These are phyloP conservation scores for Xylariaceae sp. DNA, from an alignment of 2,329 filamentous ascomycete genomes.

Conservation along the genomic window DNA sequence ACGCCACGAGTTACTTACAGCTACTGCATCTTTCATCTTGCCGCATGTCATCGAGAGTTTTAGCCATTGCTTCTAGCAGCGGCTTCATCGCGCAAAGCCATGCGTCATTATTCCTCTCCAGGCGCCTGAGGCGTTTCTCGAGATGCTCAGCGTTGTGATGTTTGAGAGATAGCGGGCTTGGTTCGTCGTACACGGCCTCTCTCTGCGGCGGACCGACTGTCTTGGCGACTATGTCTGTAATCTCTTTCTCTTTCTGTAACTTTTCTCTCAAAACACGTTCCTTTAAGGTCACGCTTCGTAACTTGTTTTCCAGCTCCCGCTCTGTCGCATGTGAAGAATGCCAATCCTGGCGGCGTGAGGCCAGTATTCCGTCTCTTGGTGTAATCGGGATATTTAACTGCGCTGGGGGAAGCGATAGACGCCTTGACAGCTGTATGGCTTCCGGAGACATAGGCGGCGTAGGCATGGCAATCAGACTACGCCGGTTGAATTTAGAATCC, in stretches of 20 bases:
- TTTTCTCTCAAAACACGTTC: slow-evolving; percentile 33
- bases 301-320: slow-evolving; percentile 10
- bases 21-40: slow-evolving; percentile 23
- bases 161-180: slow-evolving; percentile 1
- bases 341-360: slow-evolving; percentile 20
- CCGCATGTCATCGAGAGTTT: slow-evolving; percentile 31
- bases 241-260: slow-evolving; percentile 33
- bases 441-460: slow-evolving; percentile 31
- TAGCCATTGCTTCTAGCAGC: slow-evolving; percentile 28
- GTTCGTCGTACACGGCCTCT: not conserved
- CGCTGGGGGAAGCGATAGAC: slow-evolving; percentile 27
- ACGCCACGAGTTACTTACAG: slow-evolving; percentile 19
- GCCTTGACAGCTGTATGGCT: slow-evolving; percentile 10
- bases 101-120: slow-evolving; percentile 32
- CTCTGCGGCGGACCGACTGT: slow-evolving; percentile 25
- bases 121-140: slow-evolving; percentile 28
- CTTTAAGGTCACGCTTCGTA: slow-evolving; percentile 23
- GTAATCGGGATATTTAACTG: slow-evolving; percentile 4
- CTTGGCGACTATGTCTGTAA: slow-evolving; percentile 32
- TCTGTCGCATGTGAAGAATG: slow-evolving; percentile 10
- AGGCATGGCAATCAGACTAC: slow-evolving; percentile 32
- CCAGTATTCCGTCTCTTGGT: slow-evolving; percentile 5
- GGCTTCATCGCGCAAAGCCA: slow-evolving; percentile 34
- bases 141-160: slow-evolving; percentile 24
- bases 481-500: slow-evolving; percentile 26